Conservation (phyloP, 2,329 filamentous ascomycete genomes). For the Biscogniauxia sp. region DNA sequence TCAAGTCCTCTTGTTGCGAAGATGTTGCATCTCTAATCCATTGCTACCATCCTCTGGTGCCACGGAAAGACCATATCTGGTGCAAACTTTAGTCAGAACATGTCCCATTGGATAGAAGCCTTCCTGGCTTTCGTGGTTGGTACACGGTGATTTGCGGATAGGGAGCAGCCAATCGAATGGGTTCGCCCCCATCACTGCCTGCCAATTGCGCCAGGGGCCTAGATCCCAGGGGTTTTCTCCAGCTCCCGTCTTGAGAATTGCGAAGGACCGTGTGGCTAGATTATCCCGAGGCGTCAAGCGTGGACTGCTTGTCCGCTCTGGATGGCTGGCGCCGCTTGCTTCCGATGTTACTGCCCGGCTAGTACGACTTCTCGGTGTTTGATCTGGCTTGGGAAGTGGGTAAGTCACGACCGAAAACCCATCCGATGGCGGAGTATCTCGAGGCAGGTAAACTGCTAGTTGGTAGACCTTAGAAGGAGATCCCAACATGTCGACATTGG, state of each 20-base stretch:
- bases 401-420: constrained; percentile 56
- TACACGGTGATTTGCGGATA: constrained; percentile 70
- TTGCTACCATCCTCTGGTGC: constrained; percentile 20
- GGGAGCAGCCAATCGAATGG: constrained; percentile 79
- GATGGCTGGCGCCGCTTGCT: constrained; percentile 4
- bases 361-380: constrained; percentile 10
- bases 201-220: constrained; percentile 68
- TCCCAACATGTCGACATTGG: constrained; percentile 78
- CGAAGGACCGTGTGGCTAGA: constrained; percentile 66
- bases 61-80: constrained; percentile 36
- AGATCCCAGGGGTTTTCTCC: constrained; percentile 87
- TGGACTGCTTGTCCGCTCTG: constrained; percentile 9
- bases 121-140: constrained; percentile 60
- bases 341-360: neutral
- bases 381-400: constrained; percentile 43
- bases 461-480: constrained; percentile 61
- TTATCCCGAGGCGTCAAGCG: constrained; percentile 37
- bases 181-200: constrained; percentile 72
- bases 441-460: constrained; percentile 71
- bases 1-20: constrained; percentile 15
- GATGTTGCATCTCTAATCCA: constrained; percentile 32
- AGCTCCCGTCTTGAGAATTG: constrained; percentile 68
- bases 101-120: constrained; percentile 69
- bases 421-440: constrained; percentile 40
- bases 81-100: constrained; percentile 55